Evolutionary conservation across 2,329 filamentous ascomycete species (phyloP).

Genomic region (Boeremia exigua): DNA sequence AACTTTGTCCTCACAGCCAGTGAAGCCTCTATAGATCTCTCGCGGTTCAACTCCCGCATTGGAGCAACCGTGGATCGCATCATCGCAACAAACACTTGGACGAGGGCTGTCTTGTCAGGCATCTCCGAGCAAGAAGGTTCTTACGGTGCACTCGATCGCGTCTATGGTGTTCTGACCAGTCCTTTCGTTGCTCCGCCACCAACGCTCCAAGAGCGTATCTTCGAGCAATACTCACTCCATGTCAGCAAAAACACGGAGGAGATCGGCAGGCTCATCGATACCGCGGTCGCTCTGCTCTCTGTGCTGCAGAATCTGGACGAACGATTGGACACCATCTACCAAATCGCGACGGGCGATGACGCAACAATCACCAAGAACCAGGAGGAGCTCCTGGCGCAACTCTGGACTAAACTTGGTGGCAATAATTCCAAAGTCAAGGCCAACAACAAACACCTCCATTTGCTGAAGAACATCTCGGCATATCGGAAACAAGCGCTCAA

Average conservation of each 20-base stretch:
- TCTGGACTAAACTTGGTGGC: conserved; percentile 78
- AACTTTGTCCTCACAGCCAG: conserved; percentile 75
- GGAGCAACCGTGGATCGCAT: conserved; percentile 76
- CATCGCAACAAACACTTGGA: conserved; percentile 78
- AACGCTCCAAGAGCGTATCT: conserved; percentile 57
- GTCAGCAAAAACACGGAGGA: conserved; percentile 72
- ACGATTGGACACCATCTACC: conserved; percentile 72
- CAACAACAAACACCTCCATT: conserved; percentile 66
- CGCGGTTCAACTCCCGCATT: conserved; percentile 78
- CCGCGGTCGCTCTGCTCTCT: conserved; percentile 71
- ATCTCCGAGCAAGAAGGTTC: conserved; percentile 56
- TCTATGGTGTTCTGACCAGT: conserved; percentile 57
- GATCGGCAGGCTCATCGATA: conserved; percentile 70
- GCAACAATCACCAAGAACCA: conserved; percentile 64
- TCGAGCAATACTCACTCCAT: conserved; percentile 78
- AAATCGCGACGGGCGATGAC: conserved; percentile 70
- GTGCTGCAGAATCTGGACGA: conserved; percentile 73
- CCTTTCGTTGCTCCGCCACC: conserved; percentile 59
- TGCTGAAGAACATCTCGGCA: conserved; percentile 69
- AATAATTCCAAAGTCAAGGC: conserved; percentile 67
- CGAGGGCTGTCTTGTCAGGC: conserved; percentile 70
- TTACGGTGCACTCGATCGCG: conserved; percentile 48
- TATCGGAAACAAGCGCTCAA: conserved; percentile 71
- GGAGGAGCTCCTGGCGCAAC: conserved; percentile 69
- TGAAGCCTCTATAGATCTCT: conserved; percentile 69